Evolutionary conservation across 1,284 basidiomycete species (phyloP), one percentile per base, ranked within the genome.

Genomic region (Moesziomyces antarcticus): DNA sequence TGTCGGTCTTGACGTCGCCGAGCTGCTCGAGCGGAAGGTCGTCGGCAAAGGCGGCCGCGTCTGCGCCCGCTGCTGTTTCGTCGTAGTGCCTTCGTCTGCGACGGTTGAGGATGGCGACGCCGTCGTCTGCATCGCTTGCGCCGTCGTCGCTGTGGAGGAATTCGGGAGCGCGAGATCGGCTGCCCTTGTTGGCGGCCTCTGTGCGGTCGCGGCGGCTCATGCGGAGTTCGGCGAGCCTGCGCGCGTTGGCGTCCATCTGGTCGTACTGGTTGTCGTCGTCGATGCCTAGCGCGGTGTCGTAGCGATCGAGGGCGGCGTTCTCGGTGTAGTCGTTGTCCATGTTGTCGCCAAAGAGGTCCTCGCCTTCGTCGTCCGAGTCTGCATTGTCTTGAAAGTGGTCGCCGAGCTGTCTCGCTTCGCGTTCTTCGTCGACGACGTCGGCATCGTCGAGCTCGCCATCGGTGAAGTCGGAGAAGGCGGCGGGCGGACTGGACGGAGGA

Each of bases 1-100:
- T 94, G 80, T 95, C 93, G 33, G 95, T 93, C 84, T 98, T 98
- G 87, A 99, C 93, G 81, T 99, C 96, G 72, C 93, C 93, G 14
- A 99, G 87, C 86, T 99, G 94, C 83, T 99, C 96, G 48, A 97
- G 85, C 0, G 95, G 94, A 60, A 99, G 88, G 84, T 97, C 95
- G 90, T 97, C 76, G 9, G 44, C 85, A 84, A 50, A 85, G 84
- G 47, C 86, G 59, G 89, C 87, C 35, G 88, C 89, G 48, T 89
- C 90, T 42, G 90, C 91, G 49, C 84, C 84, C 9, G 66, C 56
- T 13, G 59, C 60, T 20, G 80, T 82, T 69, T 87, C 87, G 56
- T 87, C 87, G 64, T 86, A 86, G 57, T 85, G 80, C 30, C 85
- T 75, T 35, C 85, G 69, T 9, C 84, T 71, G 33, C 85, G 77